Evolutionary conservation across 306 rosid genomes (phyloP), one percentile per base, ranked within the genome.

Genomic region (Lathyrus aphaca): DNA sequence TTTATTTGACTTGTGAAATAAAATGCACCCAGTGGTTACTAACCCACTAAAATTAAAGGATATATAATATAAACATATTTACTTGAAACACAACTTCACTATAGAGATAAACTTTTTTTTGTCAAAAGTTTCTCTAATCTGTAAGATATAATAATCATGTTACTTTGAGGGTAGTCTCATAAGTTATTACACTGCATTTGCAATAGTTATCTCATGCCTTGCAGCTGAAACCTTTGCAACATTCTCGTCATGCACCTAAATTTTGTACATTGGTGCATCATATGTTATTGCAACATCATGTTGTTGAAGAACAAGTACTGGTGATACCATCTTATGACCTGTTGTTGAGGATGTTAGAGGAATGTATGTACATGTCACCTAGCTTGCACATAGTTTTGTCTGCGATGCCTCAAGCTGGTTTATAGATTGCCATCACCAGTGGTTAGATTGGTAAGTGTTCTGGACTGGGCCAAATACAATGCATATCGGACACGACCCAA

Each of bases 221-320:
- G 35, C 32, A 6, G 86, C 81, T 3, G 88, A 81, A 53, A 60
- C 76, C 27, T 69, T 58, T 8, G 10, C 58, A 16, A 67, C 43
- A 12, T 67, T 67, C 13, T 67, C 72, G 12, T 65, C 66, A 42
- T 30, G 17, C 51, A 17, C 64, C 40, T 73, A 49, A 25, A 62
- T 21, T 69, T 71, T 84, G 3, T 67, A 73, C 59, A 69, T 76
- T 0, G 84, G 88, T 16, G 80, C 60, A 64, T 90, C 93, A 42
- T 80, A 87, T 0, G 51, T 63, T 17, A 83, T 79, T 0, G 68
- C 77, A 15, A 73, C 77, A n/a, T 83, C 93, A 59, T 90, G 91
- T 23, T 85, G 96, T 74, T 93, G 98, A 80, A 93, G 64, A 55
- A 93, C 85, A 10, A 90, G 57, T 10, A 88, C 79, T 6, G 96